phyloP scores from a whole-genome alignment of 2,329 filamentous ascomycete species.

The Pseudogymnoascus sp. region DNA sequence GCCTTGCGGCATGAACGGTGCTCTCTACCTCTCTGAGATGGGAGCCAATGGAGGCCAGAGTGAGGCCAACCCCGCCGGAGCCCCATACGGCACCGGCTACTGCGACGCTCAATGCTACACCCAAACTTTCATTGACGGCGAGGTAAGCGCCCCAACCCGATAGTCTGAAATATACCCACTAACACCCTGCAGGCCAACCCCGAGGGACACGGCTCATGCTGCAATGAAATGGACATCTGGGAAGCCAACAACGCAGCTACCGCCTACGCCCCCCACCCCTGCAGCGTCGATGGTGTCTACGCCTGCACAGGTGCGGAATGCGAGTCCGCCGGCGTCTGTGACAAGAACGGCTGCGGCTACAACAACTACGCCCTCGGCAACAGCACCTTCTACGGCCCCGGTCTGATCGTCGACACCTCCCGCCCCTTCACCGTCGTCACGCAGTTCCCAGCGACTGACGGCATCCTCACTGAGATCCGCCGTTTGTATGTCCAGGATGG shows the following conservation, averaged over 20 bases:
- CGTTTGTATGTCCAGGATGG: constrained; percentile 42
- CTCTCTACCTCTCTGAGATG: constrained; percentile 42
- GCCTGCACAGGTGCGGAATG: constrained; percentile 40
- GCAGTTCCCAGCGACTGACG: constrained; percentile 40
- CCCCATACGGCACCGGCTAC: constrained; percentile 44
- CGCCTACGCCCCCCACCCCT: constrained; percentile 44
- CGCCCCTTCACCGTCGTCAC: constrained; percentile 44
- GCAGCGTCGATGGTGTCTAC: constrained; percentile 40
- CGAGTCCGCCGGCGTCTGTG: constrained; percentile 36
- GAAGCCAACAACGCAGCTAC: constrained; percentile 45
- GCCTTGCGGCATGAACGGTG: constrained; percentile 42
- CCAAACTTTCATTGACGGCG: constrained; percentile 6
- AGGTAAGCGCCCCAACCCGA: not conserved
- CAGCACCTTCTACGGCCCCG: constrained; percentile 20
- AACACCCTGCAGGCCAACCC: constrained; percentile 38
- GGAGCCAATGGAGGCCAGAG: constrained; percentile 30
- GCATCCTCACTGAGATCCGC: constrained; percentile 39
- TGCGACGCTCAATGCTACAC: constrained; percentile 37
- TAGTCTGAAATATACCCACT: constrained; percentile 38
- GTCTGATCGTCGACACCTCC: constrained; percentile 34
- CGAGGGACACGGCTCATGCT: constrained; percentile 42
- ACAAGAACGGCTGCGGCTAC: constrained; percentile 39
- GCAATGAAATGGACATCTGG: constrained; percentile 52
- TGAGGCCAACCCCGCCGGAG: constrained; percentile 37
- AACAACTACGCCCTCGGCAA: constrained; percentile 36